Evolutionary conservation across 1,284 basidiomycete species (phyloP).

Genomic region (Pulveroboletus sp.): DNA sequence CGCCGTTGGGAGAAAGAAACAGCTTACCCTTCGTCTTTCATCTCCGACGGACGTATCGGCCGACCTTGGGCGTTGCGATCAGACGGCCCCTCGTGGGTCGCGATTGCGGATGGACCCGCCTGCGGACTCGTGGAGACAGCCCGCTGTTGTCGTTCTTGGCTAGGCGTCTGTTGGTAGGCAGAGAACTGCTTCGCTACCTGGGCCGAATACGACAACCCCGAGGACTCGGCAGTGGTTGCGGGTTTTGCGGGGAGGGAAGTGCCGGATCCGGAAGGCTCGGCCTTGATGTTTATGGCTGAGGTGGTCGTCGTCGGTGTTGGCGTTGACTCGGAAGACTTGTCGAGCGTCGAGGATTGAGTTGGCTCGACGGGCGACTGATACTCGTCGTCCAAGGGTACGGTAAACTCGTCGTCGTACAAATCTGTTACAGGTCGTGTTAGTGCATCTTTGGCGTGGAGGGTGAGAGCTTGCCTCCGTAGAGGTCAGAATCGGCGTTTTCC

Average conservation of each 20-base stretch:
- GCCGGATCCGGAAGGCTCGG: conserved; percentile 21
- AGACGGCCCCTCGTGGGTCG: conserved; percentile 38
- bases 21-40: conserved; percentile 93
- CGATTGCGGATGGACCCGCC: conserved; percentile 33
- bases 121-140: conserved; percentile 18
- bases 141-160: conserved; percentile 62
- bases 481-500: conserved; percentile 39
- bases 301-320: conserved; percentile 13
- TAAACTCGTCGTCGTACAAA: conserved; percentile 46
- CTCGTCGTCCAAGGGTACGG: conserved; percentile 39
- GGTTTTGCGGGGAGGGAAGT: conserved; percentile 41
- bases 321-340: conserved; percentile 13
- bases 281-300: conserved; percentile 9
- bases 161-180: conserved; percentile 64
- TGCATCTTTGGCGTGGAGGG: not conserved
- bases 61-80: conserved; percentile 31
- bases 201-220: conserved; percentile 56
- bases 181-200: conserved; percentile 74
- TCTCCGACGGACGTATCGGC: conserved; percentile 74
- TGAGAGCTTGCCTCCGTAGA: conserved; percentile 39
- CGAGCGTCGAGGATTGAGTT: conserved; percentile 7
- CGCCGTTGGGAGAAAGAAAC: conserved; percentile 28
- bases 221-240: conserved; percentile 21
- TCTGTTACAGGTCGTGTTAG: conserved; percentile 30
- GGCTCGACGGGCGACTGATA: conserved; percentile 28